Evolutionary conservation across 495 filamentous ascomycete genomes (phyloP).

Genomic region (Penicillium cosmopolitanum): DNA sequence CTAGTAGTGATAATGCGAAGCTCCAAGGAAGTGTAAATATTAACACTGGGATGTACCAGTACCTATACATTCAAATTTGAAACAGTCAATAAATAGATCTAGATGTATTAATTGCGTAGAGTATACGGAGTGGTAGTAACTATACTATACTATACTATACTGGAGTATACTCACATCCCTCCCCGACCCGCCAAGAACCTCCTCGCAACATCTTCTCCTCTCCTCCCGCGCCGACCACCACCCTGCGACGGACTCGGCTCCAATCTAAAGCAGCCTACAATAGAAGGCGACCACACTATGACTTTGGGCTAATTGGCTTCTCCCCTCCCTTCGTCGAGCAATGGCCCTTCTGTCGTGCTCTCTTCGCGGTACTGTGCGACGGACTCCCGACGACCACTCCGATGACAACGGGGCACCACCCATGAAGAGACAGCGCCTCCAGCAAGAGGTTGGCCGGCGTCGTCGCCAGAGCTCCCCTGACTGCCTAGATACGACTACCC

Average conservation of each 20-base stretch:
- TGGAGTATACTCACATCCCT: neutral
- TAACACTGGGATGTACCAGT: too few species aligned
- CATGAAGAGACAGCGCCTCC: constrained; percentile 36
- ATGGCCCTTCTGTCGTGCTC: constrained; percentile 47
- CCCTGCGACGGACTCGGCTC: neutral
- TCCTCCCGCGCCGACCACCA: constrained; percentile 4
- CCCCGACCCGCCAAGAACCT: constrained; percentile 11
- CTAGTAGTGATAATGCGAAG: too few species aligned
- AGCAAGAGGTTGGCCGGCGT: constrained; percentile 25
- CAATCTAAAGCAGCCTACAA: neutral
- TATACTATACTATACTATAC: neutral
- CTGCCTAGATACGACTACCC: constrained; percentile 39
- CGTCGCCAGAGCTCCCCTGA: constrained; percentile 46
- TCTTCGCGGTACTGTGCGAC: constrained; percentile 42
- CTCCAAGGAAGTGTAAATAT: too few species aligned
- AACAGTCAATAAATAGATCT: too few species aligned
- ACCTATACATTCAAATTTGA: too few species aligned
- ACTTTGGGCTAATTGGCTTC: neutral
- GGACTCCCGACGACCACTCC: constrained; percentile 27
- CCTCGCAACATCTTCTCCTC: constrained; percentile 5
- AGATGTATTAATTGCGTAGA: too few species aligned
- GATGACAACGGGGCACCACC: constrained; percentile 27
- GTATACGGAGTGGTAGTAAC: too few species aligned
- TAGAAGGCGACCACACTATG: constrained; percentile 15
- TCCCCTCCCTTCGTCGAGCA: constrained; percentile 15